phyloP scores from a whole-genome alignment of 805 yeast genomes.

The Starmerella apis region DNA sequence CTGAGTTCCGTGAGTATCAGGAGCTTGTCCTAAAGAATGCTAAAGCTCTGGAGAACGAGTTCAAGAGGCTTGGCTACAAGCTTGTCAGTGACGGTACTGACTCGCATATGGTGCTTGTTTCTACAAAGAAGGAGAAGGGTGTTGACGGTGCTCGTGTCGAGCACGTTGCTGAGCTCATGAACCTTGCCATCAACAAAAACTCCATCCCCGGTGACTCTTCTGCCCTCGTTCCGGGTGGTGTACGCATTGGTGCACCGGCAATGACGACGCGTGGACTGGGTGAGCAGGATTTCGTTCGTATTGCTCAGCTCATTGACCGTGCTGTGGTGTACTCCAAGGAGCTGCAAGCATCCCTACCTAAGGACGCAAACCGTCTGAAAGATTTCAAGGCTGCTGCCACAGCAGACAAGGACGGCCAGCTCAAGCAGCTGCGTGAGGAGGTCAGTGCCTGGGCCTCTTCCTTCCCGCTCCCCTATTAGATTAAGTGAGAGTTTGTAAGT shows the following conservation, averaged over 20 bases:
- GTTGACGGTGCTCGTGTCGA: constrained; percentile 96
- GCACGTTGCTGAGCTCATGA: constrained; percentile 84
- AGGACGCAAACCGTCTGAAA: constrained; percentile 82
- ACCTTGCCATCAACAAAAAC: constrained; percentile 94
- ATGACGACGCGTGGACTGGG: constrained; percentile 96
- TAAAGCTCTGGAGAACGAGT: constrained; percentile 63
- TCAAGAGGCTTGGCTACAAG: constrained; percentile 61
- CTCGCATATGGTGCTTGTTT: constrained; percentile 89
- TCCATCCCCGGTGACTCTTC: constrained; percentile 96
- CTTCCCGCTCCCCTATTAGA: constrained; percentile 36
- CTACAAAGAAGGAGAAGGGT: constrained; percentile 66
- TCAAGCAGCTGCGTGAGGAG: constrained; percentile 60
- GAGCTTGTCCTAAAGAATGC: constrained; percentile 81
- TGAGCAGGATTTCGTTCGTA: constrained; percentile 70
- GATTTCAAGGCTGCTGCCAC: constrained; percentile 82
- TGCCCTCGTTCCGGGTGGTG: constrained; percentile 93
- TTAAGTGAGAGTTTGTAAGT: background rate
- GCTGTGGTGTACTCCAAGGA: constrained; percentile 68
- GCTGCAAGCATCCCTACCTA: constrained; percentile 70
- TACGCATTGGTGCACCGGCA: constrained; percentile 96
- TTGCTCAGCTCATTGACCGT: constrained; percentile 68
- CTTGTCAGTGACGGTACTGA: constrained; percentile 93
- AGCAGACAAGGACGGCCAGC: constrained; percentile 54
- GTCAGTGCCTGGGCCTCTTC: constrained; percentile 71
- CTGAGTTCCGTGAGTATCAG: constrained; percentile 88